Evolutionary conservation across 257 asterid genomes (phyloP).

Genomic region (Solanum medicagineum): DNA sequence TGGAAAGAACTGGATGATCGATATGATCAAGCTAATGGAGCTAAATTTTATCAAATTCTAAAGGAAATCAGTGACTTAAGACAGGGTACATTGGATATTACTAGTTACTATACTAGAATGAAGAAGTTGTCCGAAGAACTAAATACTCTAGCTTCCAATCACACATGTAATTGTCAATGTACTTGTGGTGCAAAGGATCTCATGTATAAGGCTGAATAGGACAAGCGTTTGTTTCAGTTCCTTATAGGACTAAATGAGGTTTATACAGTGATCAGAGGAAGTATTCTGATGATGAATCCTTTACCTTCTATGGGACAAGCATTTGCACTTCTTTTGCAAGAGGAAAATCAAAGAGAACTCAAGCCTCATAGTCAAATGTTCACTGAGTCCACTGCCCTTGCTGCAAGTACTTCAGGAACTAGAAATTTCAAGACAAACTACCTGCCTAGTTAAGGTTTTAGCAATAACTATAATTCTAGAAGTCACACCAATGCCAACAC

Average conservation of each 20-base stretch:
- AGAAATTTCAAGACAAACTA: too few species aligned
- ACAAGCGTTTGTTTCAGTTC: neutral
- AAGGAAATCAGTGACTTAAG: neutral
- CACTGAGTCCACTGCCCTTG: rapidly evolving
- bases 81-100: neutral
- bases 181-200: neutral
- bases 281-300: neutral
- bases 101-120: neutral
- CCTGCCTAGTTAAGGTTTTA: too few species aligned
- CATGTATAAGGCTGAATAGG: neutral
- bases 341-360: too few species aligned
- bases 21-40: neutral
- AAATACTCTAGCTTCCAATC: neutral
- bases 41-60: too few species aligned
- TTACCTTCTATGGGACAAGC: neutral
- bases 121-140: too few species aligned
- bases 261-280: too few species aligned
- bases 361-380: neutral
- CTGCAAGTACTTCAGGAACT: neutral
- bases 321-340: neutral
- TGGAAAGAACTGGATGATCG: neutral
- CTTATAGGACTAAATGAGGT: neutral
- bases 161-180: neutral
- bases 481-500: neutral
- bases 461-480: too few species aligned